These are phyloP conservation scores for Glycine soja DNA, from an alignment of 306 rosid species.

Conservation along the genomic window DNA sequence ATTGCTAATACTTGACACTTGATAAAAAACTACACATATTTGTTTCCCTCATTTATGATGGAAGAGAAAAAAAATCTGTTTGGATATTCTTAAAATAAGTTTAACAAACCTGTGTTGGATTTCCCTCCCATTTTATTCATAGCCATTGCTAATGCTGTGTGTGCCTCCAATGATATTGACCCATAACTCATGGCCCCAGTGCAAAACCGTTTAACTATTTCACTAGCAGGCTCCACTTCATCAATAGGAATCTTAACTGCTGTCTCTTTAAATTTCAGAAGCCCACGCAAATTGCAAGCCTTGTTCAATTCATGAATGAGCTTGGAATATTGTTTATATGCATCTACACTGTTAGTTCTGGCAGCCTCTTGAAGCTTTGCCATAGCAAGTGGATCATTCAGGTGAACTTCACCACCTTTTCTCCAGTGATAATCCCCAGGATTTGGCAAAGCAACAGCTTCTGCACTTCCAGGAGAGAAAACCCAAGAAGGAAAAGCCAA, in stretches of 20 bases:
- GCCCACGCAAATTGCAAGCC: constrained; percentile 94
- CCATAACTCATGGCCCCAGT: constrained; percentile 99
- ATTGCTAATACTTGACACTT: constrained; percentile 61
- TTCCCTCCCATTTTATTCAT: constrained; percentile 97
- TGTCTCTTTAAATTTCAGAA: constrained; percentile 80
- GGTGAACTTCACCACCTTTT: constrained; percentile 96
- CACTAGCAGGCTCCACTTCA: constrained; percentile 94
- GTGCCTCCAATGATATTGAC: constrained; percentile 97
- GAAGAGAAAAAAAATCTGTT: constrained; percentile 5
- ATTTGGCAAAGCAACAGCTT: constrained; percentile 91
- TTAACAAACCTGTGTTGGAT: constrained; percentile 88
- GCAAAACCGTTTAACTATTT: constrained; percentile 95
- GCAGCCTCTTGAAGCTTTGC: constrained; percentile 98
- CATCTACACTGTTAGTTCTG: constrained; percentile 83
- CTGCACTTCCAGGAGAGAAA: constrained; percentile 91
- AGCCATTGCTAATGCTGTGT: constrained; percentile 86
- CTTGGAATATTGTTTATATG: constrained; percentile 90
- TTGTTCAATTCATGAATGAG: constrained; percentile 83
- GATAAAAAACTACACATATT: too few species aligned
- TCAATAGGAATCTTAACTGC: constrained; percentile 68
- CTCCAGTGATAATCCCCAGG: constrained; percentile 99
- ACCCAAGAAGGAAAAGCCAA: constrained; percentile 84
- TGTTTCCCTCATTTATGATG: background rate
- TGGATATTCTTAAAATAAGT: constrained; percentile 10
- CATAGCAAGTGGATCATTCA: constrained; percentile 95